Conservation (phyloP, 108 stramenopile species). For the Cyclotella atomus region DNA sequence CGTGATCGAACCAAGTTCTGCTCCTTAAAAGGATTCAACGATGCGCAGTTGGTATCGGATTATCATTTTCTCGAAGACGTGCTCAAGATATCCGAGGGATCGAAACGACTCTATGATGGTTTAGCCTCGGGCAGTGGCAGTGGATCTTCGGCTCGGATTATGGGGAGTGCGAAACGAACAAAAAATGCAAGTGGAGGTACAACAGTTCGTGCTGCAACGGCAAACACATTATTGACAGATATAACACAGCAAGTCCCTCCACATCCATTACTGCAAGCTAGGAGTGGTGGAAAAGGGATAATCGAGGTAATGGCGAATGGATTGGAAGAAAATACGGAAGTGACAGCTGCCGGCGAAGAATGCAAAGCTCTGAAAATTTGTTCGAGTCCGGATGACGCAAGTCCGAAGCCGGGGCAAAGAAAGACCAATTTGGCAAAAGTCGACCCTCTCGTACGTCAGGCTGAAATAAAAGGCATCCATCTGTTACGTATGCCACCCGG, state of each 20-base stretch:
- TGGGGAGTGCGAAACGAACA: slow-evolving; percentile 13
- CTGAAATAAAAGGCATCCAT: slow-evolving; percentile 55
- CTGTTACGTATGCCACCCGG: slow-evolving; percentile 72
- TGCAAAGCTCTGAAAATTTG: background rate
- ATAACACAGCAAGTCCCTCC: slow-evolving; percentile 15
- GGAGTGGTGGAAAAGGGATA: slow-evolving; percentile 17
- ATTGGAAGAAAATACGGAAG: slow-evolving; percentile 12
- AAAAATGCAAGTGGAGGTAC: background rate
- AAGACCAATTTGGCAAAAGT: slow-evolving; percentile 13
- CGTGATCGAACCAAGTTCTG: slow-evolving; percentile 64
- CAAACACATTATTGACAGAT: slow-evolving; percentile 12
- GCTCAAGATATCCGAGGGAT: slow-evolving; percentile 45
- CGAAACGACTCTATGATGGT: slow-evolving; percentile 52
- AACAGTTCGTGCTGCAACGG: background rate
- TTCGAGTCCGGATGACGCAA: background rate
- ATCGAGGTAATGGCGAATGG: slow-evolving; percentile 23
- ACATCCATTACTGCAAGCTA: slow-evolving; percentile 40
- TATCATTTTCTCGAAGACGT: slow-evolving; percentile 85
- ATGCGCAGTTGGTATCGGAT: slow-evolving; percentile 66
- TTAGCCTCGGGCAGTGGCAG: slow-evolving; percentile 24
- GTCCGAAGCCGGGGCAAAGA: slow-evolving; percentile 4
- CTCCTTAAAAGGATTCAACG: slow-evolving; percentile 49
- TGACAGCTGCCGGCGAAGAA: background rate
- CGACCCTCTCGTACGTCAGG: slow-evolving; percentile 59
- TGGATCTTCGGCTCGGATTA: background rate